A percentile compares a stretch with the other conserved stretches of the same genome.
Evolutionary conservation across 1,284 basidiomycete species (phyloP).

Genomic region (Papiliotrema terrestris): DNA sequence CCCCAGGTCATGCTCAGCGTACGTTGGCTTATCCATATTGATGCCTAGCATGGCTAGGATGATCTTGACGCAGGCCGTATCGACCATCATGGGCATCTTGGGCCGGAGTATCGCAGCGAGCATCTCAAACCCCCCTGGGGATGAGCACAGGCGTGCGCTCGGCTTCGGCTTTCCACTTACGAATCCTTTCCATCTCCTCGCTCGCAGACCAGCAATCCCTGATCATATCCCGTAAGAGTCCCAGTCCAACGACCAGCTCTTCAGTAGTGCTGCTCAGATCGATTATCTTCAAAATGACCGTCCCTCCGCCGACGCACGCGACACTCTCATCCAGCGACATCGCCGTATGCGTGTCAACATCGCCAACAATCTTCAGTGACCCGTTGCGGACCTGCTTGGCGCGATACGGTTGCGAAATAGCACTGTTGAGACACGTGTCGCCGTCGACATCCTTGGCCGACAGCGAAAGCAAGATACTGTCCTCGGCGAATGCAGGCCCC

Average conservation of each 20-base stretch:
- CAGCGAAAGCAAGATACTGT: conserved; percentile 40
- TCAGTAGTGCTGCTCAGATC: conserved; percentile 72
- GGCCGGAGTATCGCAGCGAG: conserved; percentile 68
- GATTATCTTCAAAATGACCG: conserved; percentile 69
- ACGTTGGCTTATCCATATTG: conserved; percentile 76
- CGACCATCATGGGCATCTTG: conserved; percentile 69
- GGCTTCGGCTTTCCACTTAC: conserved; percentile 51
- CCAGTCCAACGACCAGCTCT: conserved; percentile 67
- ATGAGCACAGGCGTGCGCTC: background rate
- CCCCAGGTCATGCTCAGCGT: background rate
- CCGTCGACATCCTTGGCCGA: conserved; percentile 33
- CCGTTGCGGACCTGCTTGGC: conserved; percentile 33
- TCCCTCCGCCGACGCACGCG: conserved; percentile 79
- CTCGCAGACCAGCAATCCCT: conserved; percentile 85
- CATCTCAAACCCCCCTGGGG: conserved; percentile 78
- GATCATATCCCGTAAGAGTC: conserved; percentile 71
- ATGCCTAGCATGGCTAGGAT: conserved; percentile 80
- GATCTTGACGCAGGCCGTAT: conserved; percentile 68
- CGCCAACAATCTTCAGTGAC: conserved; percentile 53
- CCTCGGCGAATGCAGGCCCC: conserved; percentile 42
- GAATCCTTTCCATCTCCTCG: conserved; percentile 82
- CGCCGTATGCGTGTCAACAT: conserved; percentile 61
- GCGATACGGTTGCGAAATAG: conserved; percentile 33
- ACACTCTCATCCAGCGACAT: conserved; percentile 69
- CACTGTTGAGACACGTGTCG: conserved; percentile 33